Evolutionary conservation across 2,329 filamentous ascomycete genomes (phyloP), one percentile per base, ranked within the genome.

Genomic region (Elsinoe necatrix): DNA sequence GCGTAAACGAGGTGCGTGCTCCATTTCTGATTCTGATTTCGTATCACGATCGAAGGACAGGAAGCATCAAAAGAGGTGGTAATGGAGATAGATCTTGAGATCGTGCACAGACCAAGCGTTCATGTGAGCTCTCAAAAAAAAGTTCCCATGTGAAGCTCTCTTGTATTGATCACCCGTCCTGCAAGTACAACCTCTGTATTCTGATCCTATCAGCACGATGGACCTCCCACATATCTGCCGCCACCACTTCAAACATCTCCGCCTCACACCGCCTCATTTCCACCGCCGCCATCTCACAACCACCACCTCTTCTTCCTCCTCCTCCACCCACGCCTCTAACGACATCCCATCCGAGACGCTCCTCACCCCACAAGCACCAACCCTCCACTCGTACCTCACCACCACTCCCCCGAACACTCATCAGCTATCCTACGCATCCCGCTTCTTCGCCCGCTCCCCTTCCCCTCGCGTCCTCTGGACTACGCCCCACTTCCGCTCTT

Each of bases 401-500:
- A 64, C 64, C 18, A 16, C 58, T 7, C 64, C 69, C 1, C 70
- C 72, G 11, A 64, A 57, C 4, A 14, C 68, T 1, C 0, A 67
- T 61, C 60, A 79, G 65, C 68, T 73, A 48, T 60, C 64, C 14
- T 69, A 71, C 56, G 73, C 76, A 31, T 65, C 66, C 57, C 59
- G 62, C 43, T 78, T 75, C 67, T 80, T 80, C 68, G 66, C 65
- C 35, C 54, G 54, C 54, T 66, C 67, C 41, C 72, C 77, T 50
- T 16, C 55, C 9, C 80, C 77, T 4, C 66, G 70, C n/a, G 77
- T 83, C 61, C 73, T 85, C 57, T 85, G 80, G 75, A 81, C 79
- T 2, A 76, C 79, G 5, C 73, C 75, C 14, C 75, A 79, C 58
- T 87, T 87, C 69, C 80, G 79, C 61, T 72, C 73, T 2, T 79